Percentiles rank a stretch among this genome's conserved stretches.
Conservation (phyloP, 495 filamentous ascomycete genomes). For the Penicillium pulvis region DNA sequence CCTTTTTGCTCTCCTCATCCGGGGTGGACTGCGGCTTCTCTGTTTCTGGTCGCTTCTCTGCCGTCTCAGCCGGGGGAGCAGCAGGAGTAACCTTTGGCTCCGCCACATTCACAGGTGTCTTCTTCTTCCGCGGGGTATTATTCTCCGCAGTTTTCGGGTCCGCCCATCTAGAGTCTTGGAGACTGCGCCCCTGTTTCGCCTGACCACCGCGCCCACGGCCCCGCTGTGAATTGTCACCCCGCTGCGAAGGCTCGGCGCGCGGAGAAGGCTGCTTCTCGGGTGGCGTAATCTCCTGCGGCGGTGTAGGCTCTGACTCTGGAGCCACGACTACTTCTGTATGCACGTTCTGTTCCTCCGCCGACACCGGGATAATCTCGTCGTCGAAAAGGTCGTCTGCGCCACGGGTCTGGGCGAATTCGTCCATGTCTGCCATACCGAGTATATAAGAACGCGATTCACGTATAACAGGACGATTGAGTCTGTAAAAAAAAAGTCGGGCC, state of each 20-base stretch:
- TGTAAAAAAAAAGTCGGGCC: not conserved
- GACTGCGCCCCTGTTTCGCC: slow-evolving; percentile 35
- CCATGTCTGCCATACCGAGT: slow-evolving; percentile 34
- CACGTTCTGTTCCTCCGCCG: slow-evolving; percentile 37
- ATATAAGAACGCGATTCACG: not conserved
- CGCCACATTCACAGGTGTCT: slow-evolving; percentile 18
- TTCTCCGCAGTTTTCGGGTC: slow-evolving; percentile 32
- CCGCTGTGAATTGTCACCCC: slow-evolving; percentile 26
- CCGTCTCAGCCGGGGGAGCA: slow-evolving; percentile 9
- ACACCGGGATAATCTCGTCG: slow-evolving; percentile 69
- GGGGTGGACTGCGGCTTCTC: slow-evolving; percentile 25
- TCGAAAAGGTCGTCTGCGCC: slow-evolving; percentile 69
- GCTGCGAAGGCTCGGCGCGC: slow-evolving; percentile 33
- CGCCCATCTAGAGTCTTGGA: slow-evolving; percentile 35
- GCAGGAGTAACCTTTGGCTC: slow-evolving; percentile 22
- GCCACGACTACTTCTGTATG: slow-evolving; percentile 27
- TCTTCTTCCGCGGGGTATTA: slow-evolving; percentile 17
- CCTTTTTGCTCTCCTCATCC: slow-evolving; percentile 22
- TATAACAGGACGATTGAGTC: not conserved
- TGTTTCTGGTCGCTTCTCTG: slow-evolving; percentile 23
- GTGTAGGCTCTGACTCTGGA: slow-evolving; percentile 16
- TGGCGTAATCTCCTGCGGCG: slow-evolving; percentile 16
- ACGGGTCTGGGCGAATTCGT: slow-evolving; percentile 66
- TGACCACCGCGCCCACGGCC: slow-evolving; percentile 37
- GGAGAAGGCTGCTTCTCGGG: slow-evolving; percentile 19